These are phyloP conservation scores for Parastagonospora nodorum DNA, from an alignment of 2,329 filamentous ascomycete species.

Conservation along the genomic window DNA sequence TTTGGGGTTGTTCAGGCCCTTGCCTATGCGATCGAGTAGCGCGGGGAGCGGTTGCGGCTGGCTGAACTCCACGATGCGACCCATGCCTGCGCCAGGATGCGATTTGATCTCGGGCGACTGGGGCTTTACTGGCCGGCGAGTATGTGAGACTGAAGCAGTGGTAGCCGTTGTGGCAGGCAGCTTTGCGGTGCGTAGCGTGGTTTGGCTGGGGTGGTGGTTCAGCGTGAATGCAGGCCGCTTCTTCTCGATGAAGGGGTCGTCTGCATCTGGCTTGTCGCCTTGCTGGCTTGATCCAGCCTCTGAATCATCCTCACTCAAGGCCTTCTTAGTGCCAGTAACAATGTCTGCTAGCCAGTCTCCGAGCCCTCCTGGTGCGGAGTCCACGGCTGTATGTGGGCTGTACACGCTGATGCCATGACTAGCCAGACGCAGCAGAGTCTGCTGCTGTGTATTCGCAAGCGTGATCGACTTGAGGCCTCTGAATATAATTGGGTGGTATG, in stretches of 20 bases:
- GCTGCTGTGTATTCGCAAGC: slow-evolving; percentile 82
- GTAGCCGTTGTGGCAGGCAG: slow-evolving; percentile 10
- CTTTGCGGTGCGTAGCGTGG: slow-evolving; percentile 42
- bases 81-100: slow-evolving; percentile 61
- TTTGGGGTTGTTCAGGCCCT: slow-evolving; percentile 69
- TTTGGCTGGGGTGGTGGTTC: slow-evolving; percentile 56
- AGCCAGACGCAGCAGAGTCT: slow-evolving; percentile 78
- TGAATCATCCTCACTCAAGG: slow-evolving; percentile 2
- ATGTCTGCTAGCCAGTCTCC: slow-evolving; percentile 95
- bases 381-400: slow-evolving; percentile 92
- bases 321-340: slow-evolving; percentile 63
- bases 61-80: slow-evolving; percentile 63
- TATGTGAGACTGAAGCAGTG: slow-evolving; percentile 47
- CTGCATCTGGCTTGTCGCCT: slow-evolving; percentile 18
- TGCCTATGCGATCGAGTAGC: slow-evolving; percentile 66
- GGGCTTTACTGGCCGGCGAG: slow-evolving; percentile 59
- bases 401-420: slow-evolving; percentile 93
- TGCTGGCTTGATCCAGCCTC: slow-evolving; percentile 11
- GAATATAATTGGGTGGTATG: slow-evolving; percentile 98
- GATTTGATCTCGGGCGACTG: slow-evolving; percentile 47
- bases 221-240: slow-evolving; percentile 52
- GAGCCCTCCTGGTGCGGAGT: slow-evolving; percentile 81
- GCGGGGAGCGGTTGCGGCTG: slow-evolving; percentile 57
- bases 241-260: slow-evolving; percentile 45
- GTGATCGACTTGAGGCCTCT: slow-evolving; percentile 88